Base-by-base conservation (phyloP, 805 yeast species). In the Debaryomyces tyrocola region DNA sequence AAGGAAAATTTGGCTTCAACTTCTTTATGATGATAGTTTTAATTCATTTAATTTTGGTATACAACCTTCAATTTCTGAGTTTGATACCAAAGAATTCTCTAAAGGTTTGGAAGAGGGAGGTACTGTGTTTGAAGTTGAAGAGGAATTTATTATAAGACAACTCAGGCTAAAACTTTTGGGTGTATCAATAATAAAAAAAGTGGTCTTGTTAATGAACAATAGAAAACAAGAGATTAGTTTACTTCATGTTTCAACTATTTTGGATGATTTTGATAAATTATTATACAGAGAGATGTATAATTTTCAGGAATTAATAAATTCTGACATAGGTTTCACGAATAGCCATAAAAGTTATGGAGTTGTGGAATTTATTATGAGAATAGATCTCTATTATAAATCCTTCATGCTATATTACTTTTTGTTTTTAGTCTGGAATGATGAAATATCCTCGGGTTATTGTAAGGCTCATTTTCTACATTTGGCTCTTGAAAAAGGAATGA, bases 1-100 rank as follows among this genome's bases (percentile, higher is more conserved):
- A 47, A 47, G 45, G 41, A 47, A 44, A 18, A 41, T 38, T 6
- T 47, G 51, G 51, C 27, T 33, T 6, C 41, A 31, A 18, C 17
- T 47, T 10, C 33, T 24, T 21, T 47, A 47, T 33, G 15, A 40
- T 14, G 47, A 47, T 37, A 45, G 45, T 24, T 31, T 10, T 18
- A 44, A 41, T n/a, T 29, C 51, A 20, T 44, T 47, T 18, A 15
- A 24, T 20, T 24, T 21, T 14, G 33, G 41, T 12, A 7, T 18
- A n/a, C 41, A 12, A 7, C 12, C 24, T 7, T 12, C 24, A 28
- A 38, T 38, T 20, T 18, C 29, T 21, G 33, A 28, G n/a, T 28
- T 28, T 28, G 33, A 28, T 28, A 28, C 33, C n/a, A 4, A 28
- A 28, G 10, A 10, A 28, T 12, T 12, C 33, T 28, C 18, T 17